Percentiles rank a stretch among this genome's conserved stretches.
Conservation (phyloP, 2,329 filamentous ascomycete species). For the Didymella exigua region DNA sequence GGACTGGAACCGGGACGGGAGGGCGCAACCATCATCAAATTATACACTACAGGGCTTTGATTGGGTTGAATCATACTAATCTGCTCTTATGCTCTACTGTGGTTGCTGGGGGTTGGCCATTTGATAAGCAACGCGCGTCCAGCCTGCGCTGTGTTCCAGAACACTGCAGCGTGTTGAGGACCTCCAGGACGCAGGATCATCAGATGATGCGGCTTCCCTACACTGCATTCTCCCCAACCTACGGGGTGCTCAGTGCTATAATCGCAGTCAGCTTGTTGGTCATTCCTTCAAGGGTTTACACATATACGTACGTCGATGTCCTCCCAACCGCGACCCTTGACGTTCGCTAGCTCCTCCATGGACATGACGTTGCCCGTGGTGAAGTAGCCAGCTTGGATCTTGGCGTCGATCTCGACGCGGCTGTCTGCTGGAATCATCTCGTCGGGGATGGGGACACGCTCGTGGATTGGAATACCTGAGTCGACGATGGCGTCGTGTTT, state of each 20-base stretch:
- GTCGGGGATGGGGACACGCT: slow-evolving; percentile 89
- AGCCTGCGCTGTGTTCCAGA: slow-evolving; percentile 3
- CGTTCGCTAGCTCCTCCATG: slow-evolving; percentile 80
- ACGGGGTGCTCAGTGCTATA: slow-evolving; percentile 35
- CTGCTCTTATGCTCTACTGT: background rate
- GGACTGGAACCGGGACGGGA: background rate
- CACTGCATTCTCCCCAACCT: background rate
- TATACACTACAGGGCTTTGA: background rate
- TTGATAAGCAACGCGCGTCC: background rate
- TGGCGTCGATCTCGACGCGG: slow-evolving; percentile 97
- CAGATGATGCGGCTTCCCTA: background rate
- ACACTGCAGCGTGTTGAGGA: background rate
- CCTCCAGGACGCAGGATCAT: background rate
- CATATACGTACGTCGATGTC: slow-evolving; percentile 59
- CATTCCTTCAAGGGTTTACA: slow-evolving; percentile 11
- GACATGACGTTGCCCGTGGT: slow-evolving; percentile 91
- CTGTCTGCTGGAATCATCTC: slow-evolving; percentile 94
- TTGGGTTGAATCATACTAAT: background rate
- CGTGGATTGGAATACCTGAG: slow-evolving; percentile 85
- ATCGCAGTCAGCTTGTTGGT: slow-evolving; percentile 32
- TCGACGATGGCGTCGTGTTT: slow-evolving; percentile 88
- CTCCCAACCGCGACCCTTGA: slow-evolving; percentile 91
- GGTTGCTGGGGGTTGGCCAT: background rate
- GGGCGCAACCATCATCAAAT: background rate
- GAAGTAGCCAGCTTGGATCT: slow-evolving; percentile 89